A percentile compares a stretch with the other conserved stretches of the same genome.
phyloP scores from a whole-genome alignment of 2,329 filamentous ascomycete species.

The Xylariaceae sp. region DNA sequence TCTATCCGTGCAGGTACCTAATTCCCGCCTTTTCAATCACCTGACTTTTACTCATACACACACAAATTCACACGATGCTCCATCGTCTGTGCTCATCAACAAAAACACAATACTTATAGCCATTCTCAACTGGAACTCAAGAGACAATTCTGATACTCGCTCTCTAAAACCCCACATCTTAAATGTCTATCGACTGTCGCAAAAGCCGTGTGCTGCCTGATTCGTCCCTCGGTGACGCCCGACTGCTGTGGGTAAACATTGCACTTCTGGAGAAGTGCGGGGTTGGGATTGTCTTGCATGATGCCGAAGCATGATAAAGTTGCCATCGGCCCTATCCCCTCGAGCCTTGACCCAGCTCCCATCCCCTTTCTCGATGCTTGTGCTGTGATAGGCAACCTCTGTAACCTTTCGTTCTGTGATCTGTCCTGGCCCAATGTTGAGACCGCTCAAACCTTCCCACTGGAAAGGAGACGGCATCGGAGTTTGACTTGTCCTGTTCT shows the following conservation, averaged over 20 bases:
- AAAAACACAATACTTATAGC: too few relatives aligned
- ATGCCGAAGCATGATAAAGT: conserved; percentile 10
- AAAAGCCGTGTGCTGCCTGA: background rate
- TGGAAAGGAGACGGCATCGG: background rate
- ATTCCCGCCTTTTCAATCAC: too few relatives aligned
- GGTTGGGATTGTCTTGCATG: background rate
- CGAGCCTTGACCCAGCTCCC: background rate
- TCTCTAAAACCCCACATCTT: background rate
- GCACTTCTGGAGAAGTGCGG: background rate
- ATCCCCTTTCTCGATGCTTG: background rate
- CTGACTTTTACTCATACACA: too few relatives aligned
- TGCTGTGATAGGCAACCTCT: background rate
- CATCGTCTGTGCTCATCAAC: too few relatives aligned
- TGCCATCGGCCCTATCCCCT: background rate
- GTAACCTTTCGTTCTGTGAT: background rate
- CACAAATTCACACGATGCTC: too few relatives aligned
- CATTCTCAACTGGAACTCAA: background rate
- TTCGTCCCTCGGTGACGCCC: conserved; percentile 6
- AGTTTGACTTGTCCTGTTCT: background rate
- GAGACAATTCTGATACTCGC: background rate
- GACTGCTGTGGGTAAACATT: background rate
- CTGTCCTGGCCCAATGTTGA: background rate
- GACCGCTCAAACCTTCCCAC: background rate
- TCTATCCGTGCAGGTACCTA: too few relatives aligned
- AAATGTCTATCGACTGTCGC: background rate